Conservation (phyloP, 177 flowering plant genomes). For the Vitis hybrid region DNA sequence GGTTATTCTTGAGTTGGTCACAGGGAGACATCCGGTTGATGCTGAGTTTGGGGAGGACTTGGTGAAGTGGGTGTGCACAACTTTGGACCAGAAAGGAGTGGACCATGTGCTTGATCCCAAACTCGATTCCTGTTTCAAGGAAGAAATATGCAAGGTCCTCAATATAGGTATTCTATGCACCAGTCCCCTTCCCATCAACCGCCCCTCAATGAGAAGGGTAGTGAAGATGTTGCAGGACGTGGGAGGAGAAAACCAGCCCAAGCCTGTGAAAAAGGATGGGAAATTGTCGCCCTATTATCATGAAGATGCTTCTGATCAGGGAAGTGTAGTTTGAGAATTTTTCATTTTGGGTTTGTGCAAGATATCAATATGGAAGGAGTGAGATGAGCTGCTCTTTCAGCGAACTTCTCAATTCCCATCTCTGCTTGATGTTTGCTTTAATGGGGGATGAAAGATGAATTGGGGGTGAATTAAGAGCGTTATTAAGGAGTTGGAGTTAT, state of each 20-base stretch:
- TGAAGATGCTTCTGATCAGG: constrained; percentile 64
- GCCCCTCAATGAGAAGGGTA: constrained; percentile 74
- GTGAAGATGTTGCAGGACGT: constrained; percentile 69
- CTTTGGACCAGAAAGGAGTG: constrained; percentile 63
- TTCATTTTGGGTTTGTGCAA: not conserved
- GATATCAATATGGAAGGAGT: not conserved
- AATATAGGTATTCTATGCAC: constrained; percentile 71
- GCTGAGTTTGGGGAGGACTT: constrained; percentile 74
- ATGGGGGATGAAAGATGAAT: not conserved
- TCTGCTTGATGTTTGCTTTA: not conserved
- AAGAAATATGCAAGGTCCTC: constrained; percentile 63
- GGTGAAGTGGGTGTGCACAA: constrained; percentile 76
- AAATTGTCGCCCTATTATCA: constrained; percentile 65
- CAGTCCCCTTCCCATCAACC: constrained; percentile 76
- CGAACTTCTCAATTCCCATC: not conserved
- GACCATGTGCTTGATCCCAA: constrained; percentile 66
- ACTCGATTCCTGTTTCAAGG: constrained; percentile 63
- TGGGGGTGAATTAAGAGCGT: not conserved
- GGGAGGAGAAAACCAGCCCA: constrained; percentile 29
- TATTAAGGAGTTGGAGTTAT: constrained; percentile 3
- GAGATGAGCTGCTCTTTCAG: not conserved
- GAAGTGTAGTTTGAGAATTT: constrained; percentile 53
- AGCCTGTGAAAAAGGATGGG: constrained; percentile 46
- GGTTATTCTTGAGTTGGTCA: constrained; percentile 65
- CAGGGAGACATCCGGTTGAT: constrained; percentile 62